Base-by-base conservation (phyloP, 1,139 yeast genomes). In the Taphrina deformans region DNA sequence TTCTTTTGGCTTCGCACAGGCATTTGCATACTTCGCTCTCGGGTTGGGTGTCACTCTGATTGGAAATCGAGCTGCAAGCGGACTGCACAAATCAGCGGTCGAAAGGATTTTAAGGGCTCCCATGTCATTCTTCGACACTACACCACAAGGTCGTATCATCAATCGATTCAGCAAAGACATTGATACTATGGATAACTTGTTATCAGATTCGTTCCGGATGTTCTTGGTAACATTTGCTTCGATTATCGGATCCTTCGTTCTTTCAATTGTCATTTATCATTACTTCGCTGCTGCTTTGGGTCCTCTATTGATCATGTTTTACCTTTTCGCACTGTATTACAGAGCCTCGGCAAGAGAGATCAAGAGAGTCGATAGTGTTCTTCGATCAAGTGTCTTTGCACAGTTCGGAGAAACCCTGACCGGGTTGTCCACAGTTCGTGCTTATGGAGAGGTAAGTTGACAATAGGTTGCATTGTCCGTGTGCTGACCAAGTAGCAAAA, bases 331-430 rank as follows among this genome's bases (percentile, higher is more conserved):
- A 0, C 79, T 81, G 66, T 87, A 80, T 72, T 89, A 87, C 72
- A 89, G 89, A 72, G 86, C 85, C 65, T 84, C 91, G n/a, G 86
- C 92, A 12, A 82, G 96, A 74, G 96, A 90, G 74, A 78, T 90
- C 69, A 90, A 90, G 75, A 83, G 97, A 71, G 76, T 90, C 71
- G 96, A 90, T 74, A 89, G 96, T 1, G 73, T 83, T 9, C 82
- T 86, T 72, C 80, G 96, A 72, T 89, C 96, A 0, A 80, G 82
- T 67, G 91, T 89, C 66, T 89, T 86, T 77, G 83, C 88, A 69
- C 87, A 88, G 71, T 87, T 89, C 73, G 85, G 85, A 70, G 97
- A 90, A 74, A 79, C 88, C 1, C 78, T 90, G 69, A 81, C 82
- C 68, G 97, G 97, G 38, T 78, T 85, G 79, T 78, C 80, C 14